Percentiles rank a stretch among this genome's conserved stretches.
Conservation (phyloP, 352 stramenopile genomes). For the Pythium sp. region DNA sequence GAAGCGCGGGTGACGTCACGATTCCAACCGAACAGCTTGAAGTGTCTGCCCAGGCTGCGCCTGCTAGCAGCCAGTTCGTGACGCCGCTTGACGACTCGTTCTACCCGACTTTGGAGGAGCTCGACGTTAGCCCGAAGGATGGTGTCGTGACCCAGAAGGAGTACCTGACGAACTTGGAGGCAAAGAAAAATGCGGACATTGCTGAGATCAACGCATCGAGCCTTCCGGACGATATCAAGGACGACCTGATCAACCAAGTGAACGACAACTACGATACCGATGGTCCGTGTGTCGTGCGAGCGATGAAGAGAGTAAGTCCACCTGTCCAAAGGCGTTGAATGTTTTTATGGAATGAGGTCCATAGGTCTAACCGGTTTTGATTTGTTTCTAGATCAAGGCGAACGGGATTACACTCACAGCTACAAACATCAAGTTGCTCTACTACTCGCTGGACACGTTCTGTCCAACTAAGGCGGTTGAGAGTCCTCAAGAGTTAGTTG, state of each 20-base stretch:
- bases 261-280: slow-evolving; percentile 40
- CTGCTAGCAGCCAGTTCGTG: slow-evolving; percentile 32
- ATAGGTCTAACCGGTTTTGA: no score
- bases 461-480: slow-evolving; percentile 20
- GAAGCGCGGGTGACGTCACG: not conserved
- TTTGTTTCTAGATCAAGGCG: slow-evolving; percentile 12
- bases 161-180: slow-evolving; percentile 31
- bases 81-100: slow-evolving; percentile 28
- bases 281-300: slow-evolving; percentile 29
- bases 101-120: slow-evolving; percentile 35
- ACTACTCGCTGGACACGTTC: slow-evolving; percentile 24
- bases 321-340: no score
- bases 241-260: slow-evolving; percentile 32
- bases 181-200: slow-evolving; percentile 22
- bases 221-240: slow-evolving; percentile 37
- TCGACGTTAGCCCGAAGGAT: slow-evolving; percentile 34
- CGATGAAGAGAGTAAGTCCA: slow-evolving; percentile 45
- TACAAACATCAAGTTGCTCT: slow-evolving; percentile 22
- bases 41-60: slow-evolving; percentile 21
- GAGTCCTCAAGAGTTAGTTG: slow-evolving; percentile 28
- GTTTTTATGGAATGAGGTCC: no score
- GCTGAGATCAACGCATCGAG: slow-evolving; percentile 25
- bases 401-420: slow-evolving; percentile 9
- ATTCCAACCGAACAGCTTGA: slow-evolving; percentile 30
- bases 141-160: slow-evolving; percentile 33